Percentiles rank a stretch among this genome's conserved stretches.
Conservation (phyloP, 441 rosid species). For the Erodium texanum region DNA sequence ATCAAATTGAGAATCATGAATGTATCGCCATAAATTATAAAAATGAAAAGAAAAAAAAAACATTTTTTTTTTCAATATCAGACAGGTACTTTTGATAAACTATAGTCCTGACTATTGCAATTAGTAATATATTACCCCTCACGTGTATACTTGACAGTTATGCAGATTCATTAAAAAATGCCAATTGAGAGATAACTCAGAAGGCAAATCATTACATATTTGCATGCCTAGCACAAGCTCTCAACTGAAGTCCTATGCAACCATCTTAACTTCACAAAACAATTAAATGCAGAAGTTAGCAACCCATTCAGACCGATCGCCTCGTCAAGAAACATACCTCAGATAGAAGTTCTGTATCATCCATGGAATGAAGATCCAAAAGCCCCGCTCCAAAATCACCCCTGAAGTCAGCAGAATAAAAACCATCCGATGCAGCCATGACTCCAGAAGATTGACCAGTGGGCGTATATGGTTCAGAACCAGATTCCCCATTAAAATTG, state of each 20-base stretch:
- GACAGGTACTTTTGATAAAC: no score
- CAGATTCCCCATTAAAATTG: conserved; percentile 86
- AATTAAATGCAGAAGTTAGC: not conserved
- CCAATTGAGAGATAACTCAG: no score
- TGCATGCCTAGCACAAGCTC: not conserved
- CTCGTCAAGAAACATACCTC: conserved; percentile 48
- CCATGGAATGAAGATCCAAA: conserved; percentile 96
- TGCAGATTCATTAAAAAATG: not conserved
- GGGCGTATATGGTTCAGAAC: conserved; percentile 66
- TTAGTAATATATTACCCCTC: not conserved
- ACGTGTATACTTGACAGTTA: not conserved
- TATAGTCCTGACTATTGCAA: not conserved
- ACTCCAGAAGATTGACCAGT: conserved; percentile 59
- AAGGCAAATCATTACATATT: not conserved
- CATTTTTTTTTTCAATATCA: no score
- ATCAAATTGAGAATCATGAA: not conserved
- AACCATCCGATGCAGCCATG: conserved; percentile 55
- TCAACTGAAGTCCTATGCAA: not conserved
- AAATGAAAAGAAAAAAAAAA: not conserved
- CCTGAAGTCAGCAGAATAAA: conserved; percentile 81
- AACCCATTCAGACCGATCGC: not conserved
- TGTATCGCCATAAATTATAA: not conserved
- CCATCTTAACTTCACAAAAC: not conserved
- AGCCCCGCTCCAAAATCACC: conserved; percentile 99
- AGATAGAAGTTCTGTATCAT: conserved; percentile 90